Percentiles rank a stretch among this genome's conserved stretches.
These are phyloP conservation scores for Hymenoscyphus fraxineus DNA, from an alignment of 2,329 filamentous ascomycete genomes.

Conservation along the genomic window DNA sequence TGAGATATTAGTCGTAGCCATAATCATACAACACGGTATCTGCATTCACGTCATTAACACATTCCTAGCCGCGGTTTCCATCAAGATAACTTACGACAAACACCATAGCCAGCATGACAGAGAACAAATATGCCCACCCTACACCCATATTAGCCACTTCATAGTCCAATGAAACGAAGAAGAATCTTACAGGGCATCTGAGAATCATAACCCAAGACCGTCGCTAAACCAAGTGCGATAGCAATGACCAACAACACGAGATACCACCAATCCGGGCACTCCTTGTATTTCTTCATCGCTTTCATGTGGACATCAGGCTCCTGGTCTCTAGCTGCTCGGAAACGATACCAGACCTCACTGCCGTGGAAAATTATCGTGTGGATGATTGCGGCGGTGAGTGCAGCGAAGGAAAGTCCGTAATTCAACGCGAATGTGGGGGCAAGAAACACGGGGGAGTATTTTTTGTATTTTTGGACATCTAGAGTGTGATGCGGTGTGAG, in stretches of 20 bases:
- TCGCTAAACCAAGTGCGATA: slow-evolving; percentile 41
- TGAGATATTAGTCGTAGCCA: slow-evolving; percentile 61
- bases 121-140: slow-evolving; percentile 35
- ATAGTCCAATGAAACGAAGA: too few species aligned
- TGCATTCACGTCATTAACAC: slow-evolving; percentile 3
- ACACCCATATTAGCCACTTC: neutral
- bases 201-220: slow-evolving; percentile 49
- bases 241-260: slow-evolving; percentile 44
- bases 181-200: slow-evolving; percentile 41
- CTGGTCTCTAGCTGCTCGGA: slow-evolving; percentile 25
- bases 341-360: slow-evolving; percentile 54
- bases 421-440: slow-evolving; percentile 68
- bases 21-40: slow-evolving; percentile 65
- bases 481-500: slow-evolving; percentile 60
- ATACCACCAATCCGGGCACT: slow-evolving; percentile 59
- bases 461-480: slow-evolving; percentile 59
- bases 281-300: slow-evolving; percentile 53
- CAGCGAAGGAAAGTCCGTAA: slow-evolving; percentile 70
- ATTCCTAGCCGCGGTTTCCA: neutral
- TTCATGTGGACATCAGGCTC: slow-evolving; percentile 51
- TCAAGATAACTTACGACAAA: slow-evolving; percentile 46
- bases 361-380: slow-evolving; percentile 66
- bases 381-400: slow-evolving; percentile 64
- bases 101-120: slow-evolving; percentile 48
- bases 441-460: slow-evolving; percentile 69